Evolutionary conservation across 495 filamentous ascomycete genomes (phyloP), one percentile per base, ranked within the genome.

Genomic region (Aspergillus bridgeri): DNA sequence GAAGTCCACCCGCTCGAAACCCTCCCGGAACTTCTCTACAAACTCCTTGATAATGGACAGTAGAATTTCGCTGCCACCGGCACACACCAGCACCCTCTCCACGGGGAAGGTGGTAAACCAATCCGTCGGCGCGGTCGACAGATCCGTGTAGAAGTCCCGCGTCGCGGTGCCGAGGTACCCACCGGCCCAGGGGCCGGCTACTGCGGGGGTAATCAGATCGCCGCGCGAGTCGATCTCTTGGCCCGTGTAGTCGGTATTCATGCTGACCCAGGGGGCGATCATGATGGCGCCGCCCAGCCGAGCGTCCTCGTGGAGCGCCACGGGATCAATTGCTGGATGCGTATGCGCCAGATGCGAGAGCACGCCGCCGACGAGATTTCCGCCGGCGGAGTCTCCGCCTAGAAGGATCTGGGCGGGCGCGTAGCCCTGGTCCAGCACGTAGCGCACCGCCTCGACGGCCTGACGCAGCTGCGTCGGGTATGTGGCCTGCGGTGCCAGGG

Each of bases 321-420:
- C 20, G 0, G 67, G 64, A 6, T 74, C 63, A 51, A 84, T 75
- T 3, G 68, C 64, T 3, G 83, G 78, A 60, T 87, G 83, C 0
- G 86, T 82, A 61, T 88, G 85, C 0, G 81, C 67, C 20, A 86
- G 63, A 60, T 89, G 86, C 1, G 80, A 82, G 3, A 89, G 71
- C 5, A 89, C 69, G 11, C 76, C 75, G 24, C 83, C 62, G 25
- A 76, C 73, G 0, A 89, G 71, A 53, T 88, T 87, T 4, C 76
- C 86, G 55, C 86, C 85, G 0, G 86, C 86, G 1, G 84, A 87
- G 71, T 89, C 86, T 9, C 86, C 86, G 46, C 68, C 81, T 0
- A 89, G 63, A 56, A 80, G 70, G 56, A 89, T 69, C 22, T 62
- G 53, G 0, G 83, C 78, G 27, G 69, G 65, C 22, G 70, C 77